Percentiles rank a stretch among this genome's conserved stretches.
These are phyloP conservation scores for Penicillium sp. DNA, from an alignment of 2,329 filamentous ascomycete species.

Conservation along the genomic window DNA sequence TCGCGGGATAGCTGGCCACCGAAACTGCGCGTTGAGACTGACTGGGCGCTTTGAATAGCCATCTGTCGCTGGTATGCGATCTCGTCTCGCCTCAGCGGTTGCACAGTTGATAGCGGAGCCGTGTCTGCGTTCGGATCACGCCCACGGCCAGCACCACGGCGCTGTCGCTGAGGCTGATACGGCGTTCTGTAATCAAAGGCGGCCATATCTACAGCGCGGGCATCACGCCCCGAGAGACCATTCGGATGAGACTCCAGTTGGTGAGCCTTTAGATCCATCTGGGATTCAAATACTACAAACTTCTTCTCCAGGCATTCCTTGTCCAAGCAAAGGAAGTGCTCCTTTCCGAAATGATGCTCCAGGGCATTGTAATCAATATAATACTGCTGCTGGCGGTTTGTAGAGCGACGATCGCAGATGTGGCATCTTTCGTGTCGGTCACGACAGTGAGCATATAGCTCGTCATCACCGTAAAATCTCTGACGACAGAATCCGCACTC, in stretches of 20 bases:
- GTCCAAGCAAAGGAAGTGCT: conserved; percentile 85
- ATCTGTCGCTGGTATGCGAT: conserved; percentile 89
- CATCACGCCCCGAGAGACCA: conserved; percentile 81
- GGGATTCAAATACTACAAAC: conserved; percentile 93
- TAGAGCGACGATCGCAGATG: conserved; percentile 76
- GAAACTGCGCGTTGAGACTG: conserved; percentile 78
- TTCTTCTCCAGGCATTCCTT: conserved; percentile 93
- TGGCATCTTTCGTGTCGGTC: conserved; percentile 95
- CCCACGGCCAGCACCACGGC: conserved; percentile 68
- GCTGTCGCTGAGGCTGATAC: conserved; percentile 67
- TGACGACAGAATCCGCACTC: conserved; percentile 91
- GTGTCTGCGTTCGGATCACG: conserved; percentile 87
- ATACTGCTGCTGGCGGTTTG: conserved; percentile 77
- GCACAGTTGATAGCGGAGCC: conserved; percentile 75
- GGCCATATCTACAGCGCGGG: conserved; percentile 80
- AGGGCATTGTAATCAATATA: conserved; percentile 87
- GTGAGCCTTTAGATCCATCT: conserved; percentile 94
- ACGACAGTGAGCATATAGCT: conserved; percentile 90
- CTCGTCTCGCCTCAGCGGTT: conserved; percentile 82
- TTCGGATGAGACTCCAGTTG: conserved; percentile 82
- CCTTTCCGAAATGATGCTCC: conserved; percentile 82
- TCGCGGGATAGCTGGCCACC: conserved; percentile 76
- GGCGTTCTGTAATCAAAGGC: conserved; percentile 78
- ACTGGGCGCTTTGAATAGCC: conserved; percentile 87
- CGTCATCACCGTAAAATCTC: conserved; percentile 94